Evolutionary conservation across 2,329 filamentous ascomycete species (phyloP), one percentile per base, ranked within the genome.

Genomic region (Alternaria sp.): DNA sequence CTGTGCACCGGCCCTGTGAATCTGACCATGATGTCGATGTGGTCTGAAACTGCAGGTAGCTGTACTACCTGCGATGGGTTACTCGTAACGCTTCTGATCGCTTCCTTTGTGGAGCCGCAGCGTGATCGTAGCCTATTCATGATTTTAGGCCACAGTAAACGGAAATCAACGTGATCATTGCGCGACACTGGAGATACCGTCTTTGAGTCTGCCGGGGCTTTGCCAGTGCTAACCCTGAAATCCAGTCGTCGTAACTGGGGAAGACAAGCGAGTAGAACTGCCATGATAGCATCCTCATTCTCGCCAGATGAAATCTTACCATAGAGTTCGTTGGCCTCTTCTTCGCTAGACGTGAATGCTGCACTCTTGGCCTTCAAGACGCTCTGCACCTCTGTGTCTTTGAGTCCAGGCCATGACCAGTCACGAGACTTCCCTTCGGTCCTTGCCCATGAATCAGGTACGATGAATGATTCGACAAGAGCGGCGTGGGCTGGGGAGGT

Each of bases 211-310:
- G 28, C 28, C 12, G 28, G 28, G 11, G 28, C 28, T 30, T 11
- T 30, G 4, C 11, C 32, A 36, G 32, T 36, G 32, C 32, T 36
- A 36, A 36, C 12, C 0, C n/a, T 48, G 45, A 48, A 20, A 27
- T 48, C 30, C 27, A 48, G 28, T 3, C 27, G 45, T 48, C 27
- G 45, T n/a, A 48, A 27, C 2, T 48, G 10, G 0, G 27, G 45
- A 2, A 48, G n/a, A 27, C 27, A 1, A 1, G 27, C n/a, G 28
- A 48, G 45, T 32, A 48, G 1, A 4, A 32, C 11, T 27, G 27
- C 45, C 45, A 48, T 48, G 30, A 48, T 32, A 16, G 45, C 45
- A 32, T 48, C 27, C 27, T 48, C n/a, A 32, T 48, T 48, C 27
- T 48, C 30, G 4, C n/a, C 27, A 11, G 27, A 48, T 18, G 32